Evolutionary conservation across 164 flowering plant genomes (phyloP), one percentile per base, ranked within the genome.

Genomic region (Cinnamomum chago): DNA sequence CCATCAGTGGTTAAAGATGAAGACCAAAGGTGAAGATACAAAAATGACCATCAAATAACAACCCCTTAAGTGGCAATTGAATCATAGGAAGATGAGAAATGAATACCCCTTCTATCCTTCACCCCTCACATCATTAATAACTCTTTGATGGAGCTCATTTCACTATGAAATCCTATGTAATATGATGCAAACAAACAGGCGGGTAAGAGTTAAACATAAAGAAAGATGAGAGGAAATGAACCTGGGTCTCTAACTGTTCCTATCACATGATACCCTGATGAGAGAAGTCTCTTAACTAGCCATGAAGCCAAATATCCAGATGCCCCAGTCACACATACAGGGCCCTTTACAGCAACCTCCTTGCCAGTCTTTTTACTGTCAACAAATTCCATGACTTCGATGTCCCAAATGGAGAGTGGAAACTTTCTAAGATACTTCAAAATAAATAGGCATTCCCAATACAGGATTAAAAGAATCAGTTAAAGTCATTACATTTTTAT

Each of bases 171-270:
- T 40, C 47, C 47, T 40, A 7, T 9, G 47, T 9, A 40, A 9
- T 40, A 10, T 40, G 9, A 40, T 40, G 40, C 5, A 33, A 33
- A 33, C 40, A 33, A 33, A 5, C 28, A 27, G 28, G 28, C 28
- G 3, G 3, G 2, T 30, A 3, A 30, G 35, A 30, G 35, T 30
- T 30, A 30, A 30, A 4, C 35, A 30, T 30, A 40, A 40, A 40
- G 11, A 40, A 40, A 9, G 47, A 50, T 47, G 30, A 28, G 47
- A 65, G 3, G 47, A 20, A 4, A 35, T 55, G 20, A 60, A 87
- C 89, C 86, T 69, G 90, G 87, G 67, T 87, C 83, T 73, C 90
- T 76, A 12, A 83, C 86, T 0, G 86, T 87, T 55, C 88, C 83
- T 62, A 71, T 74, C 5, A 87, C 88, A 66, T 70, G 70, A 71